These are phyloP conservation scores for Candida methanosorbosa DNA, from an alignment of 805 yeast species.

Conservation along the genomic window DNA sequence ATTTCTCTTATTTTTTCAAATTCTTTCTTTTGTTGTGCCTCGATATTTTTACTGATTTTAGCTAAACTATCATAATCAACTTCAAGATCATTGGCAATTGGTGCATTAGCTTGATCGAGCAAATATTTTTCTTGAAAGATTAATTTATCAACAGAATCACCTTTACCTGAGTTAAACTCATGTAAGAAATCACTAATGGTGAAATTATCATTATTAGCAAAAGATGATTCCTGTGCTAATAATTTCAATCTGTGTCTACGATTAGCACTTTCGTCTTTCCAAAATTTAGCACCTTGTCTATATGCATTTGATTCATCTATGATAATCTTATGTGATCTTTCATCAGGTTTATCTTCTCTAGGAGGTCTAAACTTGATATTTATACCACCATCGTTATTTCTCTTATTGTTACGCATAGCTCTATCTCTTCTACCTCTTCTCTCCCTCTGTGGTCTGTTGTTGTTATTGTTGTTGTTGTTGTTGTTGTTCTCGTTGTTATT, in stretches of 20 bases:
- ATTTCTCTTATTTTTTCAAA: not conserved
- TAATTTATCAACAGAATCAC: no score
- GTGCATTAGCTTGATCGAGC: no score
- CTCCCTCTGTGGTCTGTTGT: not conserved
- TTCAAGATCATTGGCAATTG: not conserved
- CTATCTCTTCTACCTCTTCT: no score
- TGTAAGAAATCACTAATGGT: no score
- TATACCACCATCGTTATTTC: not conserved
- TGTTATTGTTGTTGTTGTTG: not conserved
- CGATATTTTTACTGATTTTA: not conserved
- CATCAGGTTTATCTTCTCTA: no score
- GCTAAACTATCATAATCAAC: not conserved
- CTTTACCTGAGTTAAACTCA: no score
- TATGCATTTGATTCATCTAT: no score
- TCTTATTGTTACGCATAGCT: not conserved
- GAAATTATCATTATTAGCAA: no score
- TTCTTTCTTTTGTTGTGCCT: not conserved
- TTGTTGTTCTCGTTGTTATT: not conserved
- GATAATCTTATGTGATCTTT: no score
- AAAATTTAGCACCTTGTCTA: not conserved
- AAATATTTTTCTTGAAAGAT: no score
- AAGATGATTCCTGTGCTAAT: not conserved
- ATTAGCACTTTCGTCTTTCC: no score
- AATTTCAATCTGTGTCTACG: not conserved
- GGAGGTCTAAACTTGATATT: no score